Percentiles rank a stretch among this genome's conserved stretches.
phyloP scores from a whole-genome alignment of 2,329 filamentous ascomycete species.

The Beauveria sp. region DNA sequence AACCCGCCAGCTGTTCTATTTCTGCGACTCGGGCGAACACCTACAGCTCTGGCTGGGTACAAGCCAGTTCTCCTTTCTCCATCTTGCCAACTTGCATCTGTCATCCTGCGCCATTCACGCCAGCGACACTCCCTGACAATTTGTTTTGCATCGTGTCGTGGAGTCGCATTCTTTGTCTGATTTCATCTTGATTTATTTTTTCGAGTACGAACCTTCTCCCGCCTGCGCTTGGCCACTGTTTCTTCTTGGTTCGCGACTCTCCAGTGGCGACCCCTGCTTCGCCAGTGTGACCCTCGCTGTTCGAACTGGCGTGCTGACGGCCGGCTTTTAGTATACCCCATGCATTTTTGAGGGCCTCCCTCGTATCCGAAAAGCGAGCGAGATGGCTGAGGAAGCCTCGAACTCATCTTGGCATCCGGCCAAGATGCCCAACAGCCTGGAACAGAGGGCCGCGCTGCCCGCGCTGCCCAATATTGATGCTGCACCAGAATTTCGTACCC shows the following conservation, averaged over 20 bases:
- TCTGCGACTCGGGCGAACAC: conserved; percentile 3
- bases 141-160: conserved; percentile 1
- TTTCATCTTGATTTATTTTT: not conserved
- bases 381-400: conserved; percentile 28
- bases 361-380: conserved; percentile 14
- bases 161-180: not conserved
- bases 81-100: conserved; percentile 11
- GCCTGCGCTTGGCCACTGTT: not conserved
- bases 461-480: not conserved
- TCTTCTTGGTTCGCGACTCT: not conserved
- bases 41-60: not conserved
- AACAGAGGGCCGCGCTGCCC: not conserved
- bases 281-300: not conserved
- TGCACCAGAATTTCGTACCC: not conserved
- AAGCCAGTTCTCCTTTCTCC: conserved; percentile 12
- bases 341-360: conserved; percentile 6
- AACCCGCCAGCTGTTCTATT: not conserved
- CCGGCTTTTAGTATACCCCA: conserved; percentile 8
- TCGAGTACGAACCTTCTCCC: not conserved
- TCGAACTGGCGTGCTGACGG: not conserved
- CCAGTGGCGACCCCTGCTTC: not conserved
- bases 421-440: conserved; percentile 28
- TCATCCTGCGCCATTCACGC: conserved; percentile 5
- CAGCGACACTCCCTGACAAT: not conserved
- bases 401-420: conserved; percentile 35